Evolutionary conservation across 2,329 filamentous ascomycete genomes (phyloP).

Genomic region (Malbranchea zuffiana): DNA sequence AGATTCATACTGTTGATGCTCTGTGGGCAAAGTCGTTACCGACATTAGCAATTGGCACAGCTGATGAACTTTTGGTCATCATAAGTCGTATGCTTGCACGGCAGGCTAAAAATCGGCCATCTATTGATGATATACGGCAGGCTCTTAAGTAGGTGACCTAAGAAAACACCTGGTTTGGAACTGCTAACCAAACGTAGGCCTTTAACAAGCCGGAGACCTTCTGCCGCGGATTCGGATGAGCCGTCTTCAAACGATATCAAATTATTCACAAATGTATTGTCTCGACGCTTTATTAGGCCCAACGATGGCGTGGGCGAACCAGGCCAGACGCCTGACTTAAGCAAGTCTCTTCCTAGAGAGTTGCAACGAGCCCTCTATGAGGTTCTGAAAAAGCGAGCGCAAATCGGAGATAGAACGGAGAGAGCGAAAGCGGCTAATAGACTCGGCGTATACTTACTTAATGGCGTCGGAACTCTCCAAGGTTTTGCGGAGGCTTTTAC

Average conservation of each 20-base stretch:
- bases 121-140: not conserved
- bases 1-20: conserved; percentile 1
- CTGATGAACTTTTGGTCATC: not conserved
- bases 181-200: conserved; percentile 1
- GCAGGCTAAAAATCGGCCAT: not conserved
- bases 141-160: not conserved
- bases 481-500: conserved; percentile 1
- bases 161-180: not conserved
- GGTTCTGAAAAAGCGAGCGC: not conserved
- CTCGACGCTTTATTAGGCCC: conserved; percentile 1
- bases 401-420: not conserved
- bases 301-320: not conserved
- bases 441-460: not conserved
- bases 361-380: conserved; percentile 1
- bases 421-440: not conserved
- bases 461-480: conserved; percentile 1
- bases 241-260: not conserved
- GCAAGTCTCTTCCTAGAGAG: not conserved
- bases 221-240: not conserved
- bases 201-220: not conserved
- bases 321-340: not conserved
- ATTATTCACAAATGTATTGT: not conserved
- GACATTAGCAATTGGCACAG: not conserved
- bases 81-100: conserved; percentile 1
- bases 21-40: not conserved